These are phyloP conservation scores for Calocera viscosa DNA, from an alignment of 768 basidiomycete species.

Conservation along the genomic window DNA sequence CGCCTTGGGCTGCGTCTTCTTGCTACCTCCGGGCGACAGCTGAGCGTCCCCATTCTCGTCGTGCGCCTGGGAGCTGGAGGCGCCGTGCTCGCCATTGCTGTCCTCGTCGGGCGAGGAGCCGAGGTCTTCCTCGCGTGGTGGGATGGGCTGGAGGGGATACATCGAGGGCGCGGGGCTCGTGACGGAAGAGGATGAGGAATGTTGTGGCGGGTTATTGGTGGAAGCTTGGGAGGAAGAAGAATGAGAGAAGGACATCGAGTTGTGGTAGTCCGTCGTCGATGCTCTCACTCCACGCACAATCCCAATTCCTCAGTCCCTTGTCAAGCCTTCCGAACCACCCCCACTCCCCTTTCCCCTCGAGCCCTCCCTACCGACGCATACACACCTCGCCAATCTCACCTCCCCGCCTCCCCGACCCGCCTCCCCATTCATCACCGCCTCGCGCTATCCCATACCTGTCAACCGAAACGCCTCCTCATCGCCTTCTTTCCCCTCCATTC, in stretches of 20 bases:
- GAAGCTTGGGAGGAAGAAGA: not conserved
- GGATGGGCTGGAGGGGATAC: not conserved
- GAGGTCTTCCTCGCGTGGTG: not conserved
- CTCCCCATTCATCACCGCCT: no score
- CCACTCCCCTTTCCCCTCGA: no score
- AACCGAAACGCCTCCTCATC: no score
- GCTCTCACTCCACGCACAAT: not conserved
- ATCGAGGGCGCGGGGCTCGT: not conserved
- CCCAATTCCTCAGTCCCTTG: not conserved
- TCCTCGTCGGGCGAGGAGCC: not conserved
- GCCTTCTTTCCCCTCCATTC: no score
- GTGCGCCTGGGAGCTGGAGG: not conserved
- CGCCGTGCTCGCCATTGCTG: not conserved
- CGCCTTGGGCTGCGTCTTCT: slow-evolving; percentile 65
- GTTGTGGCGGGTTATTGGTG: slow-evolving; percentile 2
- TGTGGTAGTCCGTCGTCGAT: slow-evolving; percentile 5
- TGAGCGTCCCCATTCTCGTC: not conserved
- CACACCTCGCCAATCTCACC: no score
- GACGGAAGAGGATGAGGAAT: not conserved
- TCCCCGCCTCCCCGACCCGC: no score
- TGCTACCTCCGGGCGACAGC: slow-evolving; percentile 22
- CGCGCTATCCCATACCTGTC: not conserved
- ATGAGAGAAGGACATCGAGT: slow-evolving; percentile 7
- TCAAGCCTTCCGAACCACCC: not conserved
- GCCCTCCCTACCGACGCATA: no score